A percentile compares a stretch with the other conserved stretches of the same genome.
These are phyloP conservation scores for Pleurostoma richardsiae DNA, from an alignment of 2,329 filamentous ascomycete species.

Conservation along the genomic window DNA sequence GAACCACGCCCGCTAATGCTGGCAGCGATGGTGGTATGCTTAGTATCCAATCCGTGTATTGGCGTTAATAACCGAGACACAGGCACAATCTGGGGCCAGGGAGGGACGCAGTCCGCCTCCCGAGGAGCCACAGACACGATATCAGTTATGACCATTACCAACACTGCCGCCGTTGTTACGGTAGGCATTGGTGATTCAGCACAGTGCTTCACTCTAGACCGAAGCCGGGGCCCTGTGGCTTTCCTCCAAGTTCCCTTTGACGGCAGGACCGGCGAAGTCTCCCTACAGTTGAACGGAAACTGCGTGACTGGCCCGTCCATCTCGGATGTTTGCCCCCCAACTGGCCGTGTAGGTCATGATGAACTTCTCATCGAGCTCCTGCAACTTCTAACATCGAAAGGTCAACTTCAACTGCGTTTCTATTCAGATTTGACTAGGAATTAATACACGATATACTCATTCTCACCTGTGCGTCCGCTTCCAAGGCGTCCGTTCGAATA, in stretches of 20 bases:
- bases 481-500: too few relatives aligned
- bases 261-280: slow-evolving; percentile 31
- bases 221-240: slow-evolving; percentile 21
- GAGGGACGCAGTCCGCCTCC: slow-evolving; percentile 23
- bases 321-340: slow-evolving; percentile 18
- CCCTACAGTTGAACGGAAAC: slow-evolving; percentile 28
- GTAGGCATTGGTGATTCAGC: slow-evolving; percentile 28
- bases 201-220: slow-evolving; percentile 21
- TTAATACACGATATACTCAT: too few relatives aligned
- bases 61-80: slow-evolving; percentile 1
- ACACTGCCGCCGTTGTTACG: slow-evolving; percentile 22
- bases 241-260: slow-evolving; percentile 31
- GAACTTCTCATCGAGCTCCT: background rate
- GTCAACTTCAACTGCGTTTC: slow-evolving; percentile 28
- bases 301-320: slow-evolving; percentile 31
- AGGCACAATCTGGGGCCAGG: slow-evolving; percentile 33
- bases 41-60: slow-evolving; percentile 11
- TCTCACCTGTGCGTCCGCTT: too few relatives aligned
- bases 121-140: slow-evolving; percentile 35
- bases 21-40: slow-evolving; percentile 29
- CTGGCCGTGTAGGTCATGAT: slow-evolving; percentile 18
- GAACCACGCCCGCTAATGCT: slow-evolving; percentile 24
- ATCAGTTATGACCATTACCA: slow-evolving; percentile 33
- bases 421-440: slow-evolving; percentile 19
- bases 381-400: slow-evolving; percentile 7